Conservation (phyloP, 257 asterid genomes). For the Nicotiana attenuata region DNA sequence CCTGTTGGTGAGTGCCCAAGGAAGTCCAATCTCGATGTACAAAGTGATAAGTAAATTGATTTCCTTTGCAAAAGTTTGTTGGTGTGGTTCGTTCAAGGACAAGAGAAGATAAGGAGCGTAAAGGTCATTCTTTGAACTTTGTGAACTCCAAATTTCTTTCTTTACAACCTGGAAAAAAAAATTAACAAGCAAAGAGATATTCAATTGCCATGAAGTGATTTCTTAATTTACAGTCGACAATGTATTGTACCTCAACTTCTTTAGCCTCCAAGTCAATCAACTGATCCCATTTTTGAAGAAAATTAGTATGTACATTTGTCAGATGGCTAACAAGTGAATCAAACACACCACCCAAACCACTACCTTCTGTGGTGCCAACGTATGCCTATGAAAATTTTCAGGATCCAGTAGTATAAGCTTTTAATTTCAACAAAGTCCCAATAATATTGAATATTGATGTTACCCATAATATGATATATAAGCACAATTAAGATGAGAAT, state of each 20-base stretch:
- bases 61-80: slow-evolving; percentile 28
- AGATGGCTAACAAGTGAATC: slow-evolving; percentile 74
- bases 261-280: slow-evolving; percentile 85
- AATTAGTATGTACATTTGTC: no score
- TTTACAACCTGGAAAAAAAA: slow-evolving; percentile 45
- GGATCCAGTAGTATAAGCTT: neutral
- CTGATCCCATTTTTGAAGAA: no score
- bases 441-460: neutral
- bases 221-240: slow-evolving; percentile 8
- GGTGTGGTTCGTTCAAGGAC: slow-evolving; percentile 45
- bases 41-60: slow-evolving; percentile 59
- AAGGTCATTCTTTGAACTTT: slow-evolving; percentile 36
- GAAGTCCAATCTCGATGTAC: no score
- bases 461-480: neutral
- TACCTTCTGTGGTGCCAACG: slow-evolving; percentile 75
- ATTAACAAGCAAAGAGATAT: neutral
- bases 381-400: slow-evolving; percentile 47
- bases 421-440: neutral
- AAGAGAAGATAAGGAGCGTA: slow-evolving; percentile 45
- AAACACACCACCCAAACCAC: slow-evolving; percentile 71
- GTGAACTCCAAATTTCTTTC: slow-evolving; percentile 58
- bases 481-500: neutral
- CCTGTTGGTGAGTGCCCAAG: no score
- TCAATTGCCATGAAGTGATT: neutral
- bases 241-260: slow-evolving; percentile 60